Evolutionary conservation across 805 yeast species (phyloP), one percentile per base, ranked within the genome.

Genomic region (Ogataea methylovora): DNA sequence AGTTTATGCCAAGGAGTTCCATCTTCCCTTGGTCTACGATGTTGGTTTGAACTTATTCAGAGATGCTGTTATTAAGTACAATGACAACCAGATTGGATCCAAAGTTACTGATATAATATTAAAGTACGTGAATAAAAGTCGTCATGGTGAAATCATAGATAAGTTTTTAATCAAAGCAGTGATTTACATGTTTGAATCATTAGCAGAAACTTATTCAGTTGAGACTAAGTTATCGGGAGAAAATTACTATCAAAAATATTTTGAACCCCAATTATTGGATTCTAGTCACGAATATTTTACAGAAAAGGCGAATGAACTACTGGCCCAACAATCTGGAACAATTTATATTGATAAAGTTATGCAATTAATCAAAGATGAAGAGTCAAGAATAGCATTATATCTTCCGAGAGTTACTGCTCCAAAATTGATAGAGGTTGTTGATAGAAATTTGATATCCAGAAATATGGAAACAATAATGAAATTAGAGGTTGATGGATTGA

Each of bases 1-100:
- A 29, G 95, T 84, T 0, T 86, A 83, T 45, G 83, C 87, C 19
- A 78, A 75, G 43, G 88, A 81, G 42, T 55, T 58, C 22, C 78
- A 73, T 45, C 60, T 75, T 33, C 75, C 82, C 4, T 60, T 78
- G 37, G 67, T 81, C 2, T 80, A 79, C 49, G 95, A 87, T 49
- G 65, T 79, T 31, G 94, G 95, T 0, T 63, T 86, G 17, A 69
- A 69, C 22, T 54, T 78, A 8, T 87, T 85, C 52, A 71, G 81
- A 39, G 78, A 74, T 25, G 60, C 65, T 18, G 65, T 86, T 6
- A 57, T 87, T 24, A 69, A 71, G 39, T 58, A 62, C 31, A 60
- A 74, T 24, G 49, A 66, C 32, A 61, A 67, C 34, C 62, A 63
- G 27, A 62, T 84, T 12, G 85, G 85, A 1, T 42, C 51, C 4